Evolutionary conservation across 2,329 filamentous ascomycete species (phyloP).

Genomic region (Diaporthe aspalathi): DNA sequence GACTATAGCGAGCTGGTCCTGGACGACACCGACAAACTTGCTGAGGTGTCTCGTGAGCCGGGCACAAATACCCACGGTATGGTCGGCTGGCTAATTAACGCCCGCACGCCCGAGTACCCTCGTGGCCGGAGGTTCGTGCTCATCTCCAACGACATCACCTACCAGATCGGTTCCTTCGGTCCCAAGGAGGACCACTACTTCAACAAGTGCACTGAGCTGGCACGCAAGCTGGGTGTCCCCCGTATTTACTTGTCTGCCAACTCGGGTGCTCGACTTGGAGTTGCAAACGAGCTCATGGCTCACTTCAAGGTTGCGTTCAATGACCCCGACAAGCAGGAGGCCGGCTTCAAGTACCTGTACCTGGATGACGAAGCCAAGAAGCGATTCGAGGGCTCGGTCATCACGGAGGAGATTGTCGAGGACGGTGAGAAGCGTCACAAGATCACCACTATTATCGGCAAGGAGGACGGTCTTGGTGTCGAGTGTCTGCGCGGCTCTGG

Average conservation of each 20-base stretch:
- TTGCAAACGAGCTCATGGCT: conserved; percentile 96
- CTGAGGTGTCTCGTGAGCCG: conserved; percentile 93
- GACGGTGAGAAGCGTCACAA: conserved; percentile 91
- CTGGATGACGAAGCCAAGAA: conserved; percentile 87
- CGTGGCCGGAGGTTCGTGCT: conserved; percentile 92
- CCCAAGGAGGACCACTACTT: conserved; percentile 98
- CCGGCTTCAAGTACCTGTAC: conserved; percentile 97
- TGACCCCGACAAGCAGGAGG: conserved; percentile 80
- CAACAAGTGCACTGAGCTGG: conserved; percentile 97
- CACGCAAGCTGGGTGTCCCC: conserved; percentile 92
- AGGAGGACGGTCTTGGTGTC: conserved; percentile 95
- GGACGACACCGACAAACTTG: conserved; percentile 90
- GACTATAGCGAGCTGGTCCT: conserved; percentile 94
- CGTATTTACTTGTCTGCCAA: conserved; percentile 98
- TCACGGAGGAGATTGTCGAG: conserved; percentile 88
- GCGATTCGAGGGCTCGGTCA: conserved; percentile 85
- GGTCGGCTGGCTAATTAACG: conserved; percentile 97
- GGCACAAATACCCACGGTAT: conserved; percentile 97
- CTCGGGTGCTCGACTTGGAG: conserved; percentile 95
- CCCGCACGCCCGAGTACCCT: conserved; percentile 95
- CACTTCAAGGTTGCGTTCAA: conserved; percentile 99
- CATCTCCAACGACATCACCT: conserved; percentile 99
- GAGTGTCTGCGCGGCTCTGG: conserved; percentile 97
- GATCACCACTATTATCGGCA: conserved; percentile 92
- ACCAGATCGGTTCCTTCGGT: conserved; percentile 98